Conservation (phyloP, 73 alveolate genomes). For the Paramecium sexaurelia region DNA sequence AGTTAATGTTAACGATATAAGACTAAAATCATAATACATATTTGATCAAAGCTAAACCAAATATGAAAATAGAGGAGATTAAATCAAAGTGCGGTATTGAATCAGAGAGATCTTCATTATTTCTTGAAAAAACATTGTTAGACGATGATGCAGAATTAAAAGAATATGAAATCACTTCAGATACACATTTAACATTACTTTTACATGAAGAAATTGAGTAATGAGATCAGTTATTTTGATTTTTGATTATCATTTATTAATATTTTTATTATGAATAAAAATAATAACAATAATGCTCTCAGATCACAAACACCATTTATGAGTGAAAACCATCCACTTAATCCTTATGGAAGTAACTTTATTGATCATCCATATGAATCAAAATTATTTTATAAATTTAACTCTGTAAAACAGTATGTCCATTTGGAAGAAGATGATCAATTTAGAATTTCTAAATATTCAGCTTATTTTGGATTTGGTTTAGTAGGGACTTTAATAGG, state of each 20-base stretch:
- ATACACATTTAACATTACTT: not conserved
- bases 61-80: not conserved
- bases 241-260: not conserved
- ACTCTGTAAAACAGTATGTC: conserved; percentile 35
- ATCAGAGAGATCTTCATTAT: conserved; percentile 40
- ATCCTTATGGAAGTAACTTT: conserved; percentile 67
- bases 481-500: conserved; percentile 23
- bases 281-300: not conserved
- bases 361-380: conserved; percentile 61
- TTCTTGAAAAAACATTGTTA: not conserved
- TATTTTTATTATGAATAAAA: not conserved
- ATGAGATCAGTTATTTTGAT: not conserved
- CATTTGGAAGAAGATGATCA: conserved; percentile 58
- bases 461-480: conserved; percentile 41
- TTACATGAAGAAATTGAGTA: not conserved
- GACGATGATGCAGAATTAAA: not conserved
- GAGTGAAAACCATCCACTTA: conserved; percentile 66
- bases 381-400: conserved; percentile 55
- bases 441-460: conserved; percentile 39
- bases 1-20: not conserved
- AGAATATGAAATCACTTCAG: not conserved
- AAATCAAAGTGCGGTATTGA: not conserved
- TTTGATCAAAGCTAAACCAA: not conserved
- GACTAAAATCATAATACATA: not conserved
- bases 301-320: conserved; percentile 56